Evolutionary conservation across 169 alveolate species (phyloP), one percentile per base, ranked within the genome.

Genomic region (Eimeria sp.): DNA sequence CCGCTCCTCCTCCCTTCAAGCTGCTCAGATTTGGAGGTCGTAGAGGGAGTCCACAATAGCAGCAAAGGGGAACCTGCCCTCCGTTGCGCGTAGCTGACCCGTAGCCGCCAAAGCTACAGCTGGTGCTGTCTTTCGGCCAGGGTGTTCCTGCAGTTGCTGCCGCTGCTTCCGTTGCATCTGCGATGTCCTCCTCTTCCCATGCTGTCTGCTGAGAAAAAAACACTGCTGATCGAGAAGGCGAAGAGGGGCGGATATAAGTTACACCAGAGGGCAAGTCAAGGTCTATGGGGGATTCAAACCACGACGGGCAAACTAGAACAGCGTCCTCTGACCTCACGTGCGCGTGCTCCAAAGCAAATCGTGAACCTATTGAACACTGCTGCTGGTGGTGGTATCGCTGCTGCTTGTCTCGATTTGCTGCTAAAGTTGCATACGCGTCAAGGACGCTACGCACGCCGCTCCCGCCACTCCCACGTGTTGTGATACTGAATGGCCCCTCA

Each of bases 41-140:
- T 4, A 87, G 67, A 51, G 93, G 93, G 51, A 87, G 93, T 40
- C 93, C 93, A 34, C 93, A 87, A 51, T 87, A 87, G 93, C 93
- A 87, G 82, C 93, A 87, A 63, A 87, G 93, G 54, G 93, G 93
- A 20, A 87, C 82, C 78, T 58, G 43, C n/a, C 93, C 93, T 5
- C 93, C 93, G 93, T 63, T 87, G 65, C 93, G 93, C n/a, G 93
- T 87, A 16, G 93, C 93, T 61, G 83, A 57, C 43, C 93, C 93
- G 45, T 87, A 87, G 34, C 93, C 93, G 16, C 93, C 93, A 63
- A 87, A 87, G 65, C 93, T 87, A 34, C 93, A 61, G 80, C 93
- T 87, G 25, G 93, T 87, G 83, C 93, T 61, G 65, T 82, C 93
- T 47, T 43, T 43, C 16, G 93, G 93, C 93, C 93, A 87, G 2